A percentile compares a stretch with the other conserved stretches of the same genome.
These are phyloP conservation scores for Porphyridium purpureum DNA, from an alignment of 23 red algal species.

Conservation along the genomic window DNA sequence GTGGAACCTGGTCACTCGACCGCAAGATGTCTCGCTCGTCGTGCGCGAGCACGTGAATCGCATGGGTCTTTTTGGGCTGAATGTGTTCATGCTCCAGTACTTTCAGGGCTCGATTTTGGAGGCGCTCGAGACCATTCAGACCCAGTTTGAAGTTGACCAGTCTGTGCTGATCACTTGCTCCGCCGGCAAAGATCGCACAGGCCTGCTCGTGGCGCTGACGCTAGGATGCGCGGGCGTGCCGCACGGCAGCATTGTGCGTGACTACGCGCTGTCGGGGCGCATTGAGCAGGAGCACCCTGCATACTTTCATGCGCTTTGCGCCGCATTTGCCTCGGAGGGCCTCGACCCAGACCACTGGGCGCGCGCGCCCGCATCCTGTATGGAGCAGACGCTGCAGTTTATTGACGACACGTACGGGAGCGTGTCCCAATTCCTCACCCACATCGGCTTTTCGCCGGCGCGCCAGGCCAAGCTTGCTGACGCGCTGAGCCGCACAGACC, in stretches of 20 bases:
- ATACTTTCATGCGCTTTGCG: background rate
- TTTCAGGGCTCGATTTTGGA: no score
- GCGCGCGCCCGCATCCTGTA: background rate
- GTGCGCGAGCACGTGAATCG: no score
- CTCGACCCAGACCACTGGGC: background rate
- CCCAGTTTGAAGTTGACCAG: constrained; percentile 3
- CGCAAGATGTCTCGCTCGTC: no score
- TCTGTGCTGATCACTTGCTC: constrained; percentile 30
- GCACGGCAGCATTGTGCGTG: constrained; percentile 10
- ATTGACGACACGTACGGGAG: background rate
- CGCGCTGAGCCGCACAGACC: no score
- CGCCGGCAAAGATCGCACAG: constrained; percentile 59
- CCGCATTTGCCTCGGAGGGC: background rate
- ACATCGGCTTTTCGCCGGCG: no score
- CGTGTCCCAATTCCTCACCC: no score
- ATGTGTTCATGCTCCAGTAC: no score
- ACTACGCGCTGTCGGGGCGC: constrained; percentile 11
- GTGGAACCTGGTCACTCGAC: no score
- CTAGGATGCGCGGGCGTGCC: constrained; percentile 14
- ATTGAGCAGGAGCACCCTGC: no score
- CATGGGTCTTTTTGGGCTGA: no score
- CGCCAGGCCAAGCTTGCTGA: no score
- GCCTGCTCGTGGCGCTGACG: constrained; percentile 27
- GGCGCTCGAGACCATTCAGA: no score
- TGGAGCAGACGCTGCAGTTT: background rate